Evolutionary conservation across 768 basidiomycete species (phyloP).

Genomic region (Tephrocybe sp.): DNA sequence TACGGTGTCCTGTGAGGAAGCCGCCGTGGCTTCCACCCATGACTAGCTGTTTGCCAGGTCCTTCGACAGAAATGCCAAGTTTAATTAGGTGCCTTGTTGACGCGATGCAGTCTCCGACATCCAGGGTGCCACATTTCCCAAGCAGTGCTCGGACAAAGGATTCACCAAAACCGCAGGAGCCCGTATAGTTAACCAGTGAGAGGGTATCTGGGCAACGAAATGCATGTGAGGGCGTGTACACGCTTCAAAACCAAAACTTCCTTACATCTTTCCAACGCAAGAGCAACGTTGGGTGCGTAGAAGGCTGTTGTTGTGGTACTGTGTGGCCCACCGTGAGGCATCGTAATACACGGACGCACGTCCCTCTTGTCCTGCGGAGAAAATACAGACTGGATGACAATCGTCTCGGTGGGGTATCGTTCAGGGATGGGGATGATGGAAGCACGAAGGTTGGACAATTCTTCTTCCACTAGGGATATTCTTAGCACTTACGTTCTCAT

Average conservation of each 20-base stretch:
- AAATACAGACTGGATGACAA: constrained; percentile 40
- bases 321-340: constrained; percentile 68
- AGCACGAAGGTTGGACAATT: constrained; percentile 37
- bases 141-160: constrained; percentile 50
- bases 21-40: constrained; percentile 73
- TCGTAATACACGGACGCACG: constrained; percentile 46
- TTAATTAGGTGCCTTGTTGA: constrained; percentile 48
- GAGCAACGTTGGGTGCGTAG: constrained; percentile 35
- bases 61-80: constrained; percentile 45
- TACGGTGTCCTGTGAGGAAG: constrained; percentile 57
- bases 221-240: background rate
- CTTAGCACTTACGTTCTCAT: background rate
- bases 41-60: constrained; percentile 50
- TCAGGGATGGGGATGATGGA: constrained; percentile 49
- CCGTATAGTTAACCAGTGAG: constrained; percentile 64
- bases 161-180: constrained; percentile 66
- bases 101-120: constrained; percentile 63
- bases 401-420: constrained; percentile 49
- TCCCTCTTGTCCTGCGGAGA: constrained; percentile 6
- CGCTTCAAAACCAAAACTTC: constrained; percentile 1
- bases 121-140: constrained; percentile 60
- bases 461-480: constrained; percentile 35
- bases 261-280: constrained; percentile 64
- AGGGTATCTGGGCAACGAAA: constrained; percentile 46
- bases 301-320: constrained; percentile 45